A percentile compares a stretch with the other conserved stretches of the same genome.
These are phyloP conservation scores for Panicum hallii DNA, from an alignment of 202 grass and related monocot species.

Conservation along the genomic window DNA sequence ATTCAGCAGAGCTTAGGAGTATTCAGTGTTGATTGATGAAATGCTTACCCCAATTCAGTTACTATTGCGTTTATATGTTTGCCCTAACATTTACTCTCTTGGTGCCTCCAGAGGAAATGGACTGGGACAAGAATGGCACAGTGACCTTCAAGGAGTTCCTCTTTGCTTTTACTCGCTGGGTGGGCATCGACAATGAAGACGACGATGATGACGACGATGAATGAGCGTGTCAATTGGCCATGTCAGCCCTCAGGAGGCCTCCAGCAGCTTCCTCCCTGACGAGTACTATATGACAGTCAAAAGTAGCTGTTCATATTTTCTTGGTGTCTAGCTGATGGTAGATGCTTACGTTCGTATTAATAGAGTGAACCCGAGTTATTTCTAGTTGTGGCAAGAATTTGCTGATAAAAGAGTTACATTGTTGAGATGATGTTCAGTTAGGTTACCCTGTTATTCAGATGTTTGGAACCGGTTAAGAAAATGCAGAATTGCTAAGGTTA, in stretches of 20 bases:
- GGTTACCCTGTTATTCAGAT: conserved; percentile 28
- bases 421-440: conserved; percentile 19
- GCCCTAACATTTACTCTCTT: conserved; percentile 41
- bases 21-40: background rate
- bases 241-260: conserved; percentile 23
- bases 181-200: conserved; percentile 84
- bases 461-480: background rate
- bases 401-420: conserved; percentile 30
- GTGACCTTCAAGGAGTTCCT: conserved; percentile 99
- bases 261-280: conserved; percentile 1
- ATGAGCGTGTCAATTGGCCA: conserved; percentile 29
- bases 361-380: conserved; percentile 41
- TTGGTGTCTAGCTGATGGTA: conserved; percentile 27
- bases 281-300: conserved; percentile 17
- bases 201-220: conserved; percentile 61
- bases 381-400: conserved; percentile 36
- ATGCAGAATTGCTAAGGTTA: background rate
- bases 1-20: background rate
- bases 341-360: conserved; percentile 40
- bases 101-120: conserved; percentile 88
- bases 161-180: conserved; percentile 96
- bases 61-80: background rate
- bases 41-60: background rate
- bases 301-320: conserved; percentile 37
- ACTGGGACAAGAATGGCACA: conserved; percentile 98